phyloP scores from a whole-genome alignment of 768 basidiomycete genomes.

The Lyophyllum shimeji region DNA sequence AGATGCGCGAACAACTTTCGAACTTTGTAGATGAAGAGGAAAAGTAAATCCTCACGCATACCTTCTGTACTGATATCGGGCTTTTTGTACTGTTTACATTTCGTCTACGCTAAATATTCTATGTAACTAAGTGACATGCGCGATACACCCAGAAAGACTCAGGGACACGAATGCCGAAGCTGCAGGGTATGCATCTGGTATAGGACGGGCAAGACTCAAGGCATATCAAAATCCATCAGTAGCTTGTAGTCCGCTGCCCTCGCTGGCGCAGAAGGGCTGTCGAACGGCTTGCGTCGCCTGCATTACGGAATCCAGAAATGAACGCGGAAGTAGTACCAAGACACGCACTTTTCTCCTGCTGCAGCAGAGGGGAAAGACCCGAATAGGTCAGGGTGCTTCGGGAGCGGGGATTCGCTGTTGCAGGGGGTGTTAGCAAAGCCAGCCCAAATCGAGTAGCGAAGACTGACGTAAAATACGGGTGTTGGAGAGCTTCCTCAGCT shows the following conservation, averaged over 20 bases:
- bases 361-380: conserved; percentile 94
- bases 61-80: not conserved
- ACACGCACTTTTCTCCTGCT: conserved; percentile 87
- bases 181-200: not conserved
- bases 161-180: not conserved
- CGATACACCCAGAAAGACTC: not conserved
- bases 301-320: conserved; percentile 10
- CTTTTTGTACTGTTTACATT: not conserved
- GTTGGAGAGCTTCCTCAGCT: conserved; percentile 87
- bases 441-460: not conserved
- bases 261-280: conserved; percentile 79
- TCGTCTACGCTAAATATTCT: not conserved
- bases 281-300: conserved; percentile 76
- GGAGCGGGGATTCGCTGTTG: conserved; percentile 84
- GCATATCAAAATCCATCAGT: conserved; percentile 60
- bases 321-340: not conserved
- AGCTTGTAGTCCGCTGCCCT: conserved; percentile 69
- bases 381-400: conserved; percentile 96
- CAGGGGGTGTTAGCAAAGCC: not conserved
- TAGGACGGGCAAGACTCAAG: conserved; percentile 19
- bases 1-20: conserved; percentile 55
- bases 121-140: not conserved
- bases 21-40: conserved; percentile 34
- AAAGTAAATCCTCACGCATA: not conserved
- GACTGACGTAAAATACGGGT: conserved; percentile 87